Base-by-base conservation (phyloP, 768 basidiomycete genomes). In the Coprinopsis sp. region DNA sequence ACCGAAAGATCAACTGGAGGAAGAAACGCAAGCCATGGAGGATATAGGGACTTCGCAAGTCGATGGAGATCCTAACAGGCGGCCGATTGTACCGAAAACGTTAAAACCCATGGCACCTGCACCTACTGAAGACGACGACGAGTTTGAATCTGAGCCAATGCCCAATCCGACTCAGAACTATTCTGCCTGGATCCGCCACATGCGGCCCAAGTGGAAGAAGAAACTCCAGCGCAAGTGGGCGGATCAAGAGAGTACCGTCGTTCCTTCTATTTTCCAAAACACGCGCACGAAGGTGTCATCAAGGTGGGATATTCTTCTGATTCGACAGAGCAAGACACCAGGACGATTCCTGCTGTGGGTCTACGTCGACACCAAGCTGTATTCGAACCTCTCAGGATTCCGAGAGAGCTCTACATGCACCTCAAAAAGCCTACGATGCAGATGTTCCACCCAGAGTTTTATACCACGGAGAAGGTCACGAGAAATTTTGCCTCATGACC, bases 311-410 rank as follows among this genome's bases (percentile, higher is more conserved):
- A 75, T 99, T 42, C 71, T 98, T 3, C 96, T 98, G 58, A 82
- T 99, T 51, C 82, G 90, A 24, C 77, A 81, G 0, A 90, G 82
- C 47, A 77, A 76, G 51, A 78, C 76, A 33, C 74, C 82, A 10
- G 95, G 96, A 10, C 84, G 91, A 18, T 97, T 86, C 64, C 77
- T 80, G n/a, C 64, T 98, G 29, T 98, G 95, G 95, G 71, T 96
- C 5, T 85, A 82, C 0, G 80, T 91, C 24, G 87, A 91, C 39
- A 76, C 79, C 10, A 82, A 85, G 42, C 77, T 97, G 28, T 74
- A 87, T n/a, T 70, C 84, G 14, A 75, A 95, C 81, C 87, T 12
- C 72, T 99, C 14, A 81, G 92, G 2, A 84, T 99, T 34, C 84
- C 90, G 2, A 80, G 95, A 28, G 84, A 94, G 57, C 95, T 98